Percentiles rank a stretch among this genome's conserved stretches.
phyloP scores from a whole-genome alignment of 208 protist species.

The Trypanosoma vivax region DNA sequence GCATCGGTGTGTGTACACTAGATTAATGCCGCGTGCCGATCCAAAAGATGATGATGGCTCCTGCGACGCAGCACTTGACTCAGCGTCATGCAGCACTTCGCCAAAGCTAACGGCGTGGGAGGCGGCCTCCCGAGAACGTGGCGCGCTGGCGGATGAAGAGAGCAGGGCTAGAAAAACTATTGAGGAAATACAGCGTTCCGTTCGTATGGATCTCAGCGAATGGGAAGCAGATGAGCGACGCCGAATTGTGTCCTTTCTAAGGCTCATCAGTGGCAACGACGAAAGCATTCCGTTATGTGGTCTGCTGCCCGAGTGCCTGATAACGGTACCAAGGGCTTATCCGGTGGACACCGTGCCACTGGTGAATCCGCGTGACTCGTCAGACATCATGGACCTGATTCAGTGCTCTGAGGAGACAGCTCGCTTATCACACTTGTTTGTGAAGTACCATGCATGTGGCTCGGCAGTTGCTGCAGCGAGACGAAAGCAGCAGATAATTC shows the following conservation, averaged over 20 bases:
- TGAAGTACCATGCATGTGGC: background rate
- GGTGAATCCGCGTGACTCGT: background rate
- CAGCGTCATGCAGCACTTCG: background rate
- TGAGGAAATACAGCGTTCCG: slow-evolving; percentile 7
- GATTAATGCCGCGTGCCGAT: background rate
- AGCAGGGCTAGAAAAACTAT: slow-evolving; percentile 5
- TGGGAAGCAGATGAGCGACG: slow-evolving; percentile 12
- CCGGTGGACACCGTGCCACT: slow-evolving; percentile 36
- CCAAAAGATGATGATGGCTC: background rate
- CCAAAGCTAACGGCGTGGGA: background rate
- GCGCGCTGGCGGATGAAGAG: slow-evolving; percentile 7
- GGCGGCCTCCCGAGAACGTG: background rate
- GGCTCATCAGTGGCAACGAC: slow-evolving; percentile 6
- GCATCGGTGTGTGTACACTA: slow-evolving; percentile 2
- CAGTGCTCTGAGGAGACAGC: slow-evolving; percentile 6
- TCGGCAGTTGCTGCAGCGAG: background rate
- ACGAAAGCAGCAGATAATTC: background rate
- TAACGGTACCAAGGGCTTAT: background rate
- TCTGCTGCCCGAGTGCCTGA: slow-evolving; percentile 1
- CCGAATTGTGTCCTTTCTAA: slow-evolving; percentile 9
- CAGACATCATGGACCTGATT: background rate
- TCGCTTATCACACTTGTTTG: slow-evolving; percentile 16
- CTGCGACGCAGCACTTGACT: background rate
- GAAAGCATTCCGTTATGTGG: slow-evolving; percentile 11
- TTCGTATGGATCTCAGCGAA: slow-evolving; percentile 7